Evolutionary conservation across 140 eudicot species (phyloP).

Genomic region (Ambrosia hybrid): DNA sequence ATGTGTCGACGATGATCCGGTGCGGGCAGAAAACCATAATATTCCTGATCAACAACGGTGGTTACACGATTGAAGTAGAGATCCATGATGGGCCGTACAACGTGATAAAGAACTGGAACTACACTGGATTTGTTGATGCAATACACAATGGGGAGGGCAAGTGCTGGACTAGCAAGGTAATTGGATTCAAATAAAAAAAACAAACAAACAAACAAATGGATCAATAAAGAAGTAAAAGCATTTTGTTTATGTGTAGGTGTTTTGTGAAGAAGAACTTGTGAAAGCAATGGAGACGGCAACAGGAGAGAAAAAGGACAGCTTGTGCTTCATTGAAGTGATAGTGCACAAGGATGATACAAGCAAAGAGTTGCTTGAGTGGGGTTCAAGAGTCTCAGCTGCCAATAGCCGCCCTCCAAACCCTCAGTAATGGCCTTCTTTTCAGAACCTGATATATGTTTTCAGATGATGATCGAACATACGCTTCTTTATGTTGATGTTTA

Average conservation of each 20-base stretch:
- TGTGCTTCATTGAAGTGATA: constrained; percentile 69
- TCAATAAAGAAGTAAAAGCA: not conserved
- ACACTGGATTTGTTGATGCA: constrained; percentile 67
- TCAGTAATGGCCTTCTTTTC: not conserved
- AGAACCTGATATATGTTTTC: too few species aligned
- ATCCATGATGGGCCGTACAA: constrained; percentile 76
- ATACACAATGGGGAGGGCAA: constrained; percentile 72
- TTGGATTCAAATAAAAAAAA: too few species aligned
- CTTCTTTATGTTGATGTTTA: too few species aligned
- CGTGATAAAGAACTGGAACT: constrained; percentile 76
- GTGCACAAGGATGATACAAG: constrained; percentile 70
- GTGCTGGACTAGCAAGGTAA: constrained; percentile 75
- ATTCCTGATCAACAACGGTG: constrained; percentile 66
- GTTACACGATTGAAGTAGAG: constrained; percentile 71
- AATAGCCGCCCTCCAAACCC: constrained; percentile 37
- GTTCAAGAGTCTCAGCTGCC: constrained; percentile 67
- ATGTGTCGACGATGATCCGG: constrained; percentile 67
- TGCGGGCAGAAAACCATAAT: constrained; percentile 56
- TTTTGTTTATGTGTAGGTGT: constrained; percentile 23
- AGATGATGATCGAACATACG: too few species aligned
- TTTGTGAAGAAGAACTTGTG: constrained; percentile 52
- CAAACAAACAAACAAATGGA: too few species aligned
- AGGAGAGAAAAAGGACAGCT: constrained; percentile 46
- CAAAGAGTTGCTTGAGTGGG: constrained; percentile 75
- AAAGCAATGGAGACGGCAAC: constrained; percentile 55